phyloP scores from a whole-genome alignment of 805 yeast species.

The Scheffersomyces coipomensis region DNA sequence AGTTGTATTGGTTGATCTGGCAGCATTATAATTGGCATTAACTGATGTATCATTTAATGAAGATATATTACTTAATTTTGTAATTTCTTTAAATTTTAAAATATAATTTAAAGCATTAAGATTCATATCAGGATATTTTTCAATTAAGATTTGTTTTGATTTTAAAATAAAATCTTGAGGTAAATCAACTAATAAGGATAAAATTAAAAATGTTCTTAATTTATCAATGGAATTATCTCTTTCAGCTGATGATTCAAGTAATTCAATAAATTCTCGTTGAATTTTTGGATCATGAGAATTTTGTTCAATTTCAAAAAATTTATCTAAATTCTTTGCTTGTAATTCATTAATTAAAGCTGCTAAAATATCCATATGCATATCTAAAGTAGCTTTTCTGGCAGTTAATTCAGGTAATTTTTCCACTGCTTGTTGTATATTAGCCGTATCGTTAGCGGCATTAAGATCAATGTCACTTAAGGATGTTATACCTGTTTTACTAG shows the following conservation, averaged over 20 bases:
- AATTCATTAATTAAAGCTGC: conserved; percentile 79
- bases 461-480: conserved; percentile 77
- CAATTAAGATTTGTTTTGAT: conserved; percentile 61
- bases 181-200: conserved; percentile 53
- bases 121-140: conserved; percentile 51
- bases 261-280: conserved; percentile 57
- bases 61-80: conserved; percentile 19
- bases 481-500: conserved; percentile 69
- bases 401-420: conserved; percentile 91
- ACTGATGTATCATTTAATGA: conserved; percentile 10
- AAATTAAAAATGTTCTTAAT: conserved; percentile 83
- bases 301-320: conserved; percentile 93
- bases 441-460: conserved; percentile 48
- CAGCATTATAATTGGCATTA: conserved; percentile 18
- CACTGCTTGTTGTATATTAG: conserved; percentile 79
- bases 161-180: conserved; percentile 38
- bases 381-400: conserved; percentile 81
- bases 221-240: conserved; percentile 74
- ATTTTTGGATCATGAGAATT: conserved; percentile 61
- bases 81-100: conserved; percentile 71
- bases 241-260: conserved; percentile 49
- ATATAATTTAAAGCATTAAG: conserved; percentile 68
- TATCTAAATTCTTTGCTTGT: conserved; percentile 83
- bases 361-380: conserved; percentile 95
- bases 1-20: conserved; percentile 41